These are phyloP conservation scores for Jamesozyma gamospora DNA, from an alignment of 805 yeast genomes.

Conservation along the genomic window DNA sequence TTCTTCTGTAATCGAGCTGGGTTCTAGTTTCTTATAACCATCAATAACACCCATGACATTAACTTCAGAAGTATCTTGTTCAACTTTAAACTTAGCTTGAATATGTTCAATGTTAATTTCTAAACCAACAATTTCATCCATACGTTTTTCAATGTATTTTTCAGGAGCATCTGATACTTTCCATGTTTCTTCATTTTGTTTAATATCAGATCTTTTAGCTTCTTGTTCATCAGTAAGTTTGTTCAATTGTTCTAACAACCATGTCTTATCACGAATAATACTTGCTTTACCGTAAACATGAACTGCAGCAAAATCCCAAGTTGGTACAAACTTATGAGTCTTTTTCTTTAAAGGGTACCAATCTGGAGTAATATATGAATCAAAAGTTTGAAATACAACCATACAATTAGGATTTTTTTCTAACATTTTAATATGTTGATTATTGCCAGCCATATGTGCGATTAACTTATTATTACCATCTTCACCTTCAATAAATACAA, in stretches of 20 bases:
- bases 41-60: not conserved
- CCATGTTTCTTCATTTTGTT: not conserved
- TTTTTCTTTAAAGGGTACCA: not conserved
- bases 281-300: slow-evolving; percentile 1
- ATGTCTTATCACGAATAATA: not conserved
- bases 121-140: slow-evolving; percentile 1
- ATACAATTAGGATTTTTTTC: not conserved
- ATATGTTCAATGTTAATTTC: not conserved
- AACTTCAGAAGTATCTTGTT: not conserved
- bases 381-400: not conserved
- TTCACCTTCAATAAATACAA: not conserved
- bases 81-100: not conserved
- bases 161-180: not conserved
- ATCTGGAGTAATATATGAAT: not conserved
- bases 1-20: not conserved
- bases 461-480: not conserved
- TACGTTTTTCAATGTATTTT: not conserved
- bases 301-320: slow-evolving; percentile 1
- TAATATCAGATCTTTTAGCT: not conserved
- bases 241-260: not conserved
- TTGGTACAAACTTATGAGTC: slow-evolving; percentile 1
- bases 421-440: slow-evolving; percentile 1
- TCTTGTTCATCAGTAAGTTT: not conserved
- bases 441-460: not conserved
- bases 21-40: not conserved